These are phyloP conservation scores for Raffaelea ambrosiae DNA, from an alignment of 2,329 filamentous ascomycete genomes.

Conservation along the genomic window DNA sequence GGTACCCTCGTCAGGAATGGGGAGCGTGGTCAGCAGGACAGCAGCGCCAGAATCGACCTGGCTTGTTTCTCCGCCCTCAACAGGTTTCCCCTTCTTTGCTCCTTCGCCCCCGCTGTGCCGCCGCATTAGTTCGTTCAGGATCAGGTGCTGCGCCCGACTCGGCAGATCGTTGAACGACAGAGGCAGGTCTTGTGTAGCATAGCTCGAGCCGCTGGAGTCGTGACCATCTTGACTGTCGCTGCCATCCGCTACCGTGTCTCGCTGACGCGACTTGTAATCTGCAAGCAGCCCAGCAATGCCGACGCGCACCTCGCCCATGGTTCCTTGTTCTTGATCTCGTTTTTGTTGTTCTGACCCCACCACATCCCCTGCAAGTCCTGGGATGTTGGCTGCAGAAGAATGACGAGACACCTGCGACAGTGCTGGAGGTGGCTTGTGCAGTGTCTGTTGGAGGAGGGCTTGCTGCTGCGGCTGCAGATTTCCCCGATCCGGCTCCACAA, in stretches of 20 bases:
- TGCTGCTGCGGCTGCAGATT: slow-evolving; percentile 19
- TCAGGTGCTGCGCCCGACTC: slow-evolving; percentile 74
- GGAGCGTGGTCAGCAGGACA: slow-evolving; percentile 75
- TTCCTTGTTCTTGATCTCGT: no score
- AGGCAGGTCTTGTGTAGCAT: slow-evolving; percentile 33
- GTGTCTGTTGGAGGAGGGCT: no score
- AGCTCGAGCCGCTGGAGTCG: slow-evolving; percentile 8
- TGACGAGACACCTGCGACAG: no score
- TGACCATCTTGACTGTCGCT: not conserved
- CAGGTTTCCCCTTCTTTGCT: slow-evolving; percentile 28
- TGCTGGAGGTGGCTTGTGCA: no score
- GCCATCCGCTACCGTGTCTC: not conserved
- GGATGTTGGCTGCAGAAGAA: no score
- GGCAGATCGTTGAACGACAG: slow-evolving; percentile 83
- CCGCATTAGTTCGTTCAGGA: slow-evolving; percentile 76
- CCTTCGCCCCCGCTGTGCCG: slow-evolving; percentile 51
- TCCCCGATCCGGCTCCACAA: slow-evolving; percentile 34
- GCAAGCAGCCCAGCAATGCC: slow-evolving; percentile 36
- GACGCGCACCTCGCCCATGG: slow-evolving; percentile 25
- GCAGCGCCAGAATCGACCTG: slow-evolving; percentile 49
- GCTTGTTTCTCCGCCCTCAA: no score
- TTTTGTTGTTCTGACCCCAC: no score
- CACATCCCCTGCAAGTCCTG: no score
- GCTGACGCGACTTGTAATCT: slow-evolving; percentile 22
- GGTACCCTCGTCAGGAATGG: slow-evolving; percentile 71